Evolutionary conservation across 1,139 yeast species (phyloP).

Genomic region (Magnusiomyces starmeri): DNA sequence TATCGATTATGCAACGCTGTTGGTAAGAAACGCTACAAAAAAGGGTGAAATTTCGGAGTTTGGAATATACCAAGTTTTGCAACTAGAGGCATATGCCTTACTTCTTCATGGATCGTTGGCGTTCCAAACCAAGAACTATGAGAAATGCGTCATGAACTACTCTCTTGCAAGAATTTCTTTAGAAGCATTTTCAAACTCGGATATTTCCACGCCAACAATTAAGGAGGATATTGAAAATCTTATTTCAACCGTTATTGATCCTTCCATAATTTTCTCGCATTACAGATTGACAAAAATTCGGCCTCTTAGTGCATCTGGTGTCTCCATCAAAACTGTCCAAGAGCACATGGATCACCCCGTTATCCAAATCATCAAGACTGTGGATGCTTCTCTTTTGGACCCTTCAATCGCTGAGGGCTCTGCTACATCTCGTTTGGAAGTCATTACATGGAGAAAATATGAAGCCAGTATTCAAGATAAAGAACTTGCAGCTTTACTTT

Average conservation of each 20-base stretch:
- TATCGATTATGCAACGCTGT: slow-evolving; percentile 1
- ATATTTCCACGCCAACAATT: slow-evolving; percentile 11
- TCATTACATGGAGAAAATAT: slow-evolving; percentile 66
- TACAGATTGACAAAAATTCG: slow-evolving; percentile 36
- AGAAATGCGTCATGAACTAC: slow-evolving; percentile 43
- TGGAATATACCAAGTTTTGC: slow-evolving; percentile 32
- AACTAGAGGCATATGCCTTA: slow-evolving; percentile 53
- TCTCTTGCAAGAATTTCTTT: slow-evolving; percentile 58
- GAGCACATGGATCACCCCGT: slow-evolving; percentile 17
- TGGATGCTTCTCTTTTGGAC: slow-evolving; percentile 20
- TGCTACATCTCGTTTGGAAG: slow-evolving; percentile 24
- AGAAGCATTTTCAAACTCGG: slow-evolving; percentile 24
- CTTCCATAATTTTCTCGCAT: slow-evolving; percentile 54
- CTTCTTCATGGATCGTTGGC: slow-evolving; percentile 54
- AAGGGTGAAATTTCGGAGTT: not conserved
- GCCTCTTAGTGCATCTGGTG: slow-evolving; percentile 28
- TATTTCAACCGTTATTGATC: slow-evolving; percentile 57
- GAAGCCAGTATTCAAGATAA: slow-evolving; percentile 63
- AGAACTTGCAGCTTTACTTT: slow-evolving; percentile 58
- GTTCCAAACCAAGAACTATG: slow-evolving; percentile 55
- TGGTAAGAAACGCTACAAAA: not conserved
- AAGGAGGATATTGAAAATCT: slow-evolving; percentile 50
- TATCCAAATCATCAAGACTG: slow-evolving; percentile 16
- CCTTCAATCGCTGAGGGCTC: slow-evolving; percentile 21
- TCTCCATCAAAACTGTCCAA: slow-evolving; percentile 26